Evolutionary conservation across 2,329 filamentous ascomycete species (phyloP).

Genomic region (Pseudocercospora musae): DNA sequence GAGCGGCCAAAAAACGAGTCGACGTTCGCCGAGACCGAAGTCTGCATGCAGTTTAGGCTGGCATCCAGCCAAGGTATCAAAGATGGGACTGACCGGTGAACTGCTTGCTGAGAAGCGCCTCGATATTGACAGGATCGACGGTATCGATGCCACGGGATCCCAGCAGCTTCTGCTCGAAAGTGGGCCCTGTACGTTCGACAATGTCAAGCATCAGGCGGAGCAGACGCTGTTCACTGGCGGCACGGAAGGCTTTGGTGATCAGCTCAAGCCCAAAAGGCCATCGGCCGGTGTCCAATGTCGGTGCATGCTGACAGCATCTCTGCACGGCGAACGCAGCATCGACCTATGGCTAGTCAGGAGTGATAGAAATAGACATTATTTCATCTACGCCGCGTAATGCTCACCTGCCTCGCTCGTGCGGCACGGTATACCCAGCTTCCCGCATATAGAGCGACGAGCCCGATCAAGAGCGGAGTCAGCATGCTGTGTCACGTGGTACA

Average conservation of each 20-base stretch:
- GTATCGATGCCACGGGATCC: conserved; percentile 1
- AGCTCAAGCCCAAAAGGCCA: conserved; percentile 3
- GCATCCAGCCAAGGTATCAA: not conserved
- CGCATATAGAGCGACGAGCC: not conserved
- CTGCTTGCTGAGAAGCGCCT: conserved; percentile 7
- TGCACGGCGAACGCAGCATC: not conserved
- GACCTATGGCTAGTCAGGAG: not conserved
- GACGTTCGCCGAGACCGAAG: not conserved
- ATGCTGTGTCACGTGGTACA: not conserved
- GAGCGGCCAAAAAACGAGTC: not conserved
- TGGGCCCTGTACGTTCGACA: not conserved
- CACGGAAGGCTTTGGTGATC: not conserved
- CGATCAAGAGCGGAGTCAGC: not conserved
- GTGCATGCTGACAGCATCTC: not conserved
- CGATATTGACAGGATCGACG: not conserved
- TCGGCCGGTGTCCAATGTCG: not conserved
- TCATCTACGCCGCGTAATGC: not conserved
- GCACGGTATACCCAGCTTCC: not conserved
- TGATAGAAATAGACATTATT: not conserved
- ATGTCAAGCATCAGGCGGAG: not conserved
- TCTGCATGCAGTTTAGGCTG: not conserved
- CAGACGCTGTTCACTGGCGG: conserved; percentile 1
- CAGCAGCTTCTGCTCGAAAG: conserved; percentile 3
- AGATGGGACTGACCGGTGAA: not conserved
- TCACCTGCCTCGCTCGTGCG: not conserved